These are phyloP conservation scores for Grigorovia transvaalensis DNA, from an alignment of 805 yeast species.

Conservation along the genomic window DNA sequence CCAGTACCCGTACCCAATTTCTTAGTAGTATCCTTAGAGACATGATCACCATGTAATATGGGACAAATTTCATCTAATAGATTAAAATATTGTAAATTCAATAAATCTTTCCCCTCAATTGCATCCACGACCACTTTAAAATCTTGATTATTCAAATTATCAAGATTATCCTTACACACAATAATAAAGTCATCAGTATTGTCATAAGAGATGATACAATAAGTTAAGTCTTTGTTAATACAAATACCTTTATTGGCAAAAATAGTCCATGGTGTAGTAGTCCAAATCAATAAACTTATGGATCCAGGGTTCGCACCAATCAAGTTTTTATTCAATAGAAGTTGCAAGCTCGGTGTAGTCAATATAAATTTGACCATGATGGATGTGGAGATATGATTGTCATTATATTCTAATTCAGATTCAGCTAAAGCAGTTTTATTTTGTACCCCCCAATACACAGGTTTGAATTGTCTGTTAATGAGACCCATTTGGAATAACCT, in stretches of 20 bases:
- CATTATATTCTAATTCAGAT: slow-evolving; percentile 85
- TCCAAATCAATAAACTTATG: slow-evolving; percentile 63
- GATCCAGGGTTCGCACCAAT: too few species aligned
- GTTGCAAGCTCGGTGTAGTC: slow-evolving; percentile 13
- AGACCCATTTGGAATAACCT: slow-evolving; percentile 49
- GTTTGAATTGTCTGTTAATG: slow-evolving; percentile 77
- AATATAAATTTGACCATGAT: slow-evolving; percentile 61
- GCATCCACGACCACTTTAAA: slow-evolving; percentile 21
- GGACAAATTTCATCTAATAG: slow-evolving; percentile 44
- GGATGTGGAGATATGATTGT: slow-evolving; percentile 56
- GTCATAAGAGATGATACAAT: slow-evolving; percentile 37
- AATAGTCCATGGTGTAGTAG: slow-evolving; percentile 97
- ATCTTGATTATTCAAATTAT: slow-evolving; percentile 23
- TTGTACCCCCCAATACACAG: slow-evolving; percentile 96
- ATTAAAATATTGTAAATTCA: slow-evolving; percentile 40
- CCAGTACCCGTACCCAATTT: slow-evolving; percentile 88
- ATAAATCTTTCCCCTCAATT: slow-evolving; percentile 33
- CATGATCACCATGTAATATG: slow-evolving; percentile 70
- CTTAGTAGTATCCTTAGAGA: slow-evolving; percentile 37
- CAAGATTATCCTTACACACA: slow-evolving; percentile 45
- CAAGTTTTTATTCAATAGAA: background rate
- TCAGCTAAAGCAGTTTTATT: slow-evolving; percentile 92
- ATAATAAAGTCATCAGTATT: slow-evolving; percentile 36
- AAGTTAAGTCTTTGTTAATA: slow-evolving; percentile 46
- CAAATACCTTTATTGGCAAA: slow-evolving; percentile 81